These are phyloP conservation scores for Pezicula radicicola DNA, from an alignment of 2,329 filamentous ascomycete genomes.

Conservation along the genomic window DNA sequence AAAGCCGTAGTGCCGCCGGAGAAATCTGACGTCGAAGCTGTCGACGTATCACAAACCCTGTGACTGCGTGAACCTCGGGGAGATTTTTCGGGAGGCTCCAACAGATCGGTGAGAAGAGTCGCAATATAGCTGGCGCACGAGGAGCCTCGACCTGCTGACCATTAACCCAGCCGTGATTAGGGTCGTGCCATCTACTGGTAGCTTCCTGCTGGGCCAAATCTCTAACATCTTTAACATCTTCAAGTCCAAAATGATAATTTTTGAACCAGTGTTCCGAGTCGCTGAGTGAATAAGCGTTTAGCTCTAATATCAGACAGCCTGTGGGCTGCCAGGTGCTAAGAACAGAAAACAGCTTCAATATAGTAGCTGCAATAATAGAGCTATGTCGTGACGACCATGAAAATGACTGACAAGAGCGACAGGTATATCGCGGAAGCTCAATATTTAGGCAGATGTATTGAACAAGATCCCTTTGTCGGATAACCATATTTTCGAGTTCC, in stretches of 20 bases:
- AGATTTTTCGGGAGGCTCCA: slow-evolving; percentile 8
- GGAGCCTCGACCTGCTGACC: slow-evolving; percentile 24
- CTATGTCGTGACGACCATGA: neutral
- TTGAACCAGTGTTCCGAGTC: slow-evolving; percentile 33
- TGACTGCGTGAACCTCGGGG: slow-evolving; percentile 26
- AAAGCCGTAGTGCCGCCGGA: slow-evolving; percentile 2
- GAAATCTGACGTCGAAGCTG: slow-evolving; percentile 28
- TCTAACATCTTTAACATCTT: slow-evolving; percentile 7
- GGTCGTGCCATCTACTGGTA: slow-evolving; percentile 21
- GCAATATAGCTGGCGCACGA: slow-evolving; percentile 16
- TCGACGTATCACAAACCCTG: slow-evolving; percentile 29
- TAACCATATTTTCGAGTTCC: slow-evolving; percentile 11
- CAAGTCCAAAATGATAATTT: slow-evolving; percentile 21
- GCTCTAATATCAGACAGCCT: slow-evolving; percentile 28
- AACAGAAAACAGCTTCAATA: slow-evolving; percentile 28
- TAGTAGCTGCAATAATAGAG: slow-evolving; percentile 15
- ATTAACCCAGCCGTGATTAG: slow-evolving; percentile 28
- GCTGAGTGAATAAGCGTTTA: slow-evolving; percentile 31
- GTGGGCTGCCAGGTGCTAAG: slow-evolving; percentile 27
- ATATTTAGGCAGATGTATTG: slow-evolving; percentile 28
- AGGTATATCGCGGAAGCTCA: slow-evolving; percentile 26
- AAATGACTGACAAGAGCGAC: slow-evolving; percentile 13
- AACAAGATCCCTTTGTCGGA: slow-evolving; percentile 18
- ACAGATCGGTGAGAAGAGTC: slow-evolving; percentile 22
- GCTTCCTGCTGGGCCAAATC: slow-evolving; percentile 12